Evolutionary conservation across 768 basidiomycete genomes (phyloP), one percentile per base, ranked within the genome.

Genomic region (Lactifluus subvellereus): DNA sequence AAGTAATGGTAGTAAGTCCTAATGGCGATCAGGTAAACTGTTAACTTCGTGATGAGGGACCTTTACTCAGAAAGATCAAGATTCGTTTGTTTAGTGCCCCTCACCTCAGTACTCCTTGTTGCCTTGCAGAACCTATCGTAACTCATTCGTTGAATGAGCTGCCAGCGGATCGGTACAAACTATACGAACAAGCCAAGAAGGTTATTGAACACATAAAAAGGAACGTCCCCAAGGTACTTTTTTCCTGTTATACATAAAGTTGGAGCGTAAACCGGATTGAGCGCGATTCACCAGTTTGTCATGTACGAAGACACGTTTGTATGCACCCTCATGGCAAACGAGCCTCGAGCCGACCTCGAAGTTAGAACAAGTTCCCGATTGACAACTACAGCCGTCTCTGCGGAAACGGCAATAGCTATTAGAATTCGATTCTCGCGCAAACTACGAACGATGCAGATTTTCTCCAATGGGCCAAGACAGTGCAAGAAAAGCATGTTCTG

Each of bases 181-280:
- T 75, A 65, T 84, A 83, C 65, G 76, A 76, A 40, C 80, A 80
- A 63, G 80, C 81, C 8, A 72, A 70, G 4, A 67, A 71, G 16
- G 72, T 80, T 22, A 71, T 84, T 3, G 75, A 79, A 47, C 77
- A 80, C 60, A 74, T 84, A 33, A 84, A 80, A 64, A 76, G 78
- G 63, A 75, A 79, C 32, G 80, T 81, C n/a, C 82, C 84, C 2
- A 77, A 77, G 74, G 84, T 83, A 61, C 14, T 72, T 62, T 7
- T 37, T 40, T 43, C 32, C 8, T 0, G 10, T 13, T 32, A 42
- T 58, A 38, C 27, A 2, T 32, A 18, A 10, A 47, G 32, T 27
- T 37, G 20, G 48, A 22, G 42, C 18, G 14, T 38, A 32, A 37
- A 38, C 30, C 11, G 22, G 38, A 18, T 52, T 42, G 32, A 50